Conservation (phyloP, 768 basidiomycete species). For the Tricholoma hemisulphureum region DNA sequence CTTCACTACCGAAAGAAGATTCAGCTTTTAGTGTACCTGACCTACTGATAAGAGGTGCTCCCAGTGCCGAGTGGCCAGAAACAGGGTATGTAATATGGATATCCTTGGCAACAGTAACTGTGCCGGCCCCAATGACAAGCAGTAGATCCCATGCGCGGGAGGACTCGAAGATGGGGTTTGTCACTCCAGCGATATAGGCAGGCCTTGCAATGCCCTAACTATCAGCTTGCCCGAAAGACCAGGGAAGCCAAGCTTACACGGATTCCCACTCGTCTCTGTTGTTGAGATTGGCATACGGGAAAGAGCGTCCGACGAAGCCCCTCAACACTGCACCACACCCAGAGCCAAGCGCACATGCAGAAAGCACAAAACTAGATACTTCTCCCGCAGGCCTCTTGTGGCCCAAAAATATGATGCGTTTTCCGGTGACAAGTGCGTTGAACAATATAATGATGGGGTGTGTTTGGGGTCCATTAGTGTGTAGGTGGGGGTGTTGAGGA, state of each 20-base stretch:
- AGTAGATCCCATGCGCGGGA: conserved; percentile 89
- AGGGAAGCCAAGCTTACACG: conserved; percentile 52
- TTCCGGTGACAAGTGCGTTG: conserved; percentile 93
- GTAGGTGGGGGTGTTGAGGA: conserved; percentile 86
- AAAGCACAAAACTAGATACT: conserved; percentile 88
- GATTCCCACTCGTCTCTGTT: conserved; percentile 89
- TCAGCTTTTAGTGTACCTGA: conserved; percentile 67
- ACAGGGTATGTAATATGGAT: conserved; percentile 61
- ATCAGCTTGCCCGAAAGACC: conserved; percentile 1
- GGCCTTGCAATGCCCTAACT: conserved; percentile 45
- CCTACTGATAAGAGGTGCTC: conserved; percentile 48
- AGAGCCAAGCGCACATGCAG: conserved; percentile 90
- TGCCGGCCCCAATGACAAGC: conserved; percentile 85
- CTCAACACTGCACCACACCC: conserved; percentile 83
- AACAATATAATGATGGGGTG: conserved; percentile 94
- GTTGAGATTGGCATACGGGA: conserved; percentile 91
- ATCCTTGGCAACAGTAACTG: conserved; percentile 85
- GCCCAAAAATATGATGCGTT: conserved; percentile 94
- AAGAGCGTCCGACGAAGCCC: conserved; percentile 88
- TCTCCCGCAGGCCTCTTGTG: conserved; percentile 86
- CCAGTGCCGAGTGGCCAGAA: conserved; percentile 35
- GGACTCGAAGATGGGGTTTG: conserved; percentile 93
- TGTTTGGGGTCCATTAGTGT: conserved; percentile 86
- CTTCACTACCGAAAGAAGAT: conserved; percentile 59
- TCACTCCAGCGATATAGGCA: conserved; percentile 95